These are phyloP conservation scores for Arxiozyma bovina DNA, from an alignment of 1,139 yeast genomes.

Conservation along the genomic window DNA sequence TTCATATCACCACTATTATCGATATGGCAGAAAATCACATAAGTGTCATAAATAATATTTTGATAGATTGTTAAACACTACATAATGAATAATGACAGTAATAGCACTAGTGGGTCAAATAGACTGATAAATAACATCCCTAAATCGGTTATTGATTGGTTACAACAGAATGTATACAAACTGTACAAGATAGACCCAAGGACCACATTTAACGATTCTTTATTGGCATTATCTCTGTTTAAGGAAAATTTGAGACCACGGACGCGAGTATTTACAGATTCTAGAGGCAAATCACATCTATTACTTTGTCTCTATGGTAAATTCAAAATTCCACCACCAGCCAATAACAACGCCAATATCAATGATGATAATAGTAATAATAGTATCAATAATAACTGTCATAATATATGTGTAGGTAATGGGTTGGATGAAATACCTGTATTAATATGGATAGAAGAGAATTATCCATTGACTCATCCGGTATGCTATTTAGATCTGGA, in stretches of 20 bases:
- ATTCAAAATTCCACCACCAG: slow-evolving; percentile 17
- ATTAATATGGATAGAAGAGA: slow-evolving; percentile 68
- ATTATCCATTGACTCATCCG: slow-evolving; percentile 60
- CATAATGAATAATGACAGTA: too few species aligned
- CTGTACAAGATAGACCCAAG: slow-evolving; percentile 41
- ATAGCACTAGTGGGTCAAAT: not conserved
- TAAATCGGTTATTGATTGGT: slow-evolving; percentile 43
- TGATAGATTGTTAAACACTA: too few species aligned
- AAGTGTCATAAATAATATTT: too few species aligned
- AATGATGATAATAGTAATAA: too few species aligned
- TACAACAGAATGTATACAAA: slow-evolving; percentile 41
- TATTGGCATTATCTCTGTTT: slow-evolving; percentile 42
- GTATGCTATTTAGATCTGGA: slow-evolving; percentile 44
- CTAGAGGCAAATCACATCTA: slow-evolving; percentile 49
- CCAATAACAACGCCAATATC: slow-evolving; percentile 7
- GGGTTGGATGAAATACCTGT: slow-evolving; percentile 53
- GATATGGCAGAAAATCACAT: too few species aligned
- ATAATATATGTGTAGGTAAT: slow-evolving; percentile 15
- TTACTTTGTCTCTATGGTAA: slow-evolving; percentile 59
- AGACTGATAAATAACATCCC: slow-evolving; percentile 7
- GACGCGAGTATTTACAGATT: slow-evolving; percentile 61
- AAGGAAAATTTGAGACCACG: slow-evolving; percentile 53
- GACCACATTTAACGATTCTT: slow-evolving; percentile 52
- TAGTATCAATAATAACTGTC: too few species aligned
- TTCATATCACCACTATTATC: too few species aligned